phyloP scores from a whole-genome alignment of 768 basidiomycete species.

The Kwoniella shandongensis region DNA sequence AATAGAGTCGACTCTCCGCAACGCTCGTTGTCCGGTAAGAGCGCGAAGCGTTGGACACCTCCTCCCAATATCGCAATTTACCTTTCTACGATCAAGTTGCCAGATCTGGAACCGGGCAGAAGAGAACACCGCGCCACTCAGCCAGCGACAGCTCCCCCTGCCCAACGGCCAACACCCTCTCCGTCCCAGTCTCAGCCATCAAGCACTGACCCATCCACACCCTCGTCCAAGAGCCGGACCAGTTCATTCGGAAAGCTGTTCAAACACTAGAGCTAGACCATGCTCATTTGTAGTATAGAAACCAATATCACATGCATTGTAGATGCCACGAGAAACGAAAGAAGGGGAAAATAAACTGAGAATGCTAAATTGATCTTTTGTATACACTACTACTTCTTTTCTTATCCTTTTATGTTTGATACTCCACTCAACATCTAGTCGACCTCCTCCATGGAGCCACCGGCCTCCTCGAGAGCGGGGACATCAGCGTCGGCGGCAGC shows the following conservation, averaged over 20 bases:
- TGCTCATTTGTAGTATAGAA: neutral
- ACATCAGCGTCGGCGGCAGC: slow-evolving; percentile 51
- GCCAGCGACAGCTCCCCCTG: neutral
- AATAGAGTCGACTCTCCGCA: neutral
- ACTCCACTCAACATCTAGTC: slow-evolving; percentile 38
- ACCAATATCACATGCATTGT: slow-evolving; percentile 13
- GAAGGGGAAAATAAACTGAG: slow-evolving; percentile 5
- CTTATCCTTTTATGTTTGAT: neutral
- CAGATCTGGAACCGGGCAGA: slow-evolving; percentile 45
- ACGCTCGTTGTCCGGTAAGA: neutral
- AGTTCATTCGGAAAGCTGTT: slow-evolving; percentile 19
- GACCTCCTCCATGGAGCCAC: slow-evolving; percentile 84
- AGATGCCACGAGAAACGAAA: slow-evolving; percentile 17
- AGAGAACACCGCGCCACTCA: slow-evolving; percentile 7
- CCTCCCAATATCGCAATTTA: slow-evolving; percentile 49
- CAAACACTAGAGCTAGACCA: neutral
- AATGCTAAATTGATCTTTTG: slow-evolving; percentile 20
- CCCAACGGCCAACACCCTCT: slow-evolving; percentile 2
- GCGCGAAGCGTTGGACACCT: slow-evolving; percentile 25
- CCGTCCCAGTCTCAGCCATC: neutral
- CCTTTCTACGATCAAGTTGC: slow-evolving; percentile 50
- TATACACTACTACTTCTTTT: slow-evolving; percentile 16
- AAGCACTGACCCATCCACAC: neutral
- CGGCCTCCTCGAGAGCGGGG: slow-evolving; percentile 52
- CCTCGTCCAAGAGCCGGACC: slow-evolving; percentile 1